Base-by-base conservation (phyloP, 441 rosid species). In the Gossypium trilobum region DNA sequence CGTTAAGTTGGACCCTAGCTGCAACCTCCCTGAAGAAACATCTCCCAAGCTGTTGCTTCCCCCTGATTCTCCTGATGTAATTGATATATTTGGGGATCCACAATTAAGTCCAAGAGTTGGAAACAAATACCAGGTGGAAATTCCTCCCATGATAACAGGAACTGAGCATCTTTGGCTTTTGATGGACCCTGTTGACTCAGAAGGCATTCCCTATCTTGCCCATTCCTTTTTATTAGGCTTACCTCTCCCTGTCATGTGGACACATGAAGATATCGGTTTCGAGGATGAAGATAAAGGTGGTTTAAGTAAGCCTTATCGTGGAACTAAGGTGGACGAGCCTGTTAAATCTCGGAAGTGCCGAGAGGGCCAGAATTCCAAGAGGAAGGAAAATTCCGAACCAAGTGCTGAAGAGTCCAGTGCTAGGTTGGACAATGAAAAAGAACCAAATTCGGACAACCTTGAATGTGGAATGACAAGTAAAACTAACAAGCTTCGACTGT, bases 81-180 rank as follows among this genome's bases (percentile, higher is more conserved):
- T 68, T 75, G 84, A 82, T 77, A 63, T 80, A 7, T 85, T 78
- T 55, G 93, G 93, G 59, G 84, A 82, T 76, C 92, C 83, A 23
- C 75, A 74, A 75, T 74, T 80, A 67, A 82, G 77, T 80, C 87
- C 90, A 60, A 89, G 95, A 73, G 77, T 89, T 74, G 97, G 97
- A 20, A 82, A 84, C n/a, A 82, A 86, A 39, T 91, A 80, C 77
- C 97, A 89, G 75, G 88, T 74, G 7, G 83, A 84, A 59, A 82
- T 91, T 80, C 91, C 93, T 78, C 82, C 85, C 19, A 75, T 88
- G 85, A 77, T 84, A 72, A 80, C 89, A 66, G 82, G 79, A 78
- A 44, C 84, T 0, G 73, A 83, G 62, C 80, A 72, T 46, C 77
- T 75, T 44, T 77, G 7, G 71, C 85, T 76, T 86, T 79, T 75